These are phyloP conservation scores for Ophiorrhiza pumila DNA, from an alignment of 257 asterid species.

Conservation along the genomic window DNA sequence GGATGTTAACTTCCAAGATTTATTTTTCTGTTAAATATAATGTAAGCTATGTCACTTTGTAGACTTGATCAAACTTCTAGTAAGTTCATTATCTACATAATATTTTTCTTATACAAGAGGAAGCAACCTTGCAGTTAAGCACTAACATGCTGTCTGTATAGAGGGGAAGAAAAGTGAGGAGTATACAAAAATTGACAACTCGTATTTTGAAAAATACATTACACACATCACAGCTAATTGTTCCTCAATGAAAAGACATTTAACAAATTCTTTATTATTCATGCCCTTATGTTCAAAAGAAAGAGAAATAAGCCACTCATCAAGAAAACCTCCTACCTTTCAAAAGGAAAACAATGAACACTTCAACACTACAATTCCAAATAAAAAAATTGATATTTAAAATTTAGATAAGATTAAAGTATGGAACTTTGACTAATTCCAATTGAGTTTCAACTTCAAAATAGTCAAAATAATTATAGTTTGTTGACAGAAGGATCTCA, in stretches of 20 bases:
- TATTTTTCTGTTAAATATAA: not conserved
- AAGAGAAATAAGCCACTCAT: conserved; percentile 2
- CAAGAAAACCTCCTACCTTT: not conserved
- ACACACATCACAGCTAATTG: not conserved
- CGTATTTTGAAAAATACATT: not conserved
- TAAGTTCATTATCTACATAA: not conserved
- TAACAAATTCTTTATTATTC: not conserved
- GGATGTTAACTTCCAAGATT: not conserved
- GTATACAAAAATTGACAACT: conserved; percentile 13
- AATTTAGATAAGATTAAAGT: conserved; percentile 8
- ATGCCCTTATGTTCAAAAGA: conserved; percentile 1
- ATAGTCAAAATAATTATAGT: not conserved
- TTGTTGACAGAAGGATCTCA: conserved; percentile 6
- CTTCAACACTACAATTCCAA: not conserved
- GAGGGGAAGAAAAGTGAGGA: conserved; percentile 3
- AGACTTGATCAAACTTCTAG: conserved; percentile 3
- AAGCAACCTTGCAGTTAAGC: conserved; percentile 1
- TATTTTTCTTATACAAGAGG: not conserved
- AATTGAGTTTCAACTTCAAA: not conserved
- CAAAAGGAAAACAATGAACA: not conserved
- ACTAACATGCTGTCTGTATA: no score
- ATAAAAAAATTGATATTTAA: not conserved
- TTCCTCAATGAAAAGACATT: not conserved
- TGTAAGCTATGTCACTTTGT: not conserved
- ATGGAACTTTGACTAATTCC: conserved; percentile 14